Base-by-base conservation (phyloP, 106 monocot genomes). In the Dioscorea dumetorum region DNA sequence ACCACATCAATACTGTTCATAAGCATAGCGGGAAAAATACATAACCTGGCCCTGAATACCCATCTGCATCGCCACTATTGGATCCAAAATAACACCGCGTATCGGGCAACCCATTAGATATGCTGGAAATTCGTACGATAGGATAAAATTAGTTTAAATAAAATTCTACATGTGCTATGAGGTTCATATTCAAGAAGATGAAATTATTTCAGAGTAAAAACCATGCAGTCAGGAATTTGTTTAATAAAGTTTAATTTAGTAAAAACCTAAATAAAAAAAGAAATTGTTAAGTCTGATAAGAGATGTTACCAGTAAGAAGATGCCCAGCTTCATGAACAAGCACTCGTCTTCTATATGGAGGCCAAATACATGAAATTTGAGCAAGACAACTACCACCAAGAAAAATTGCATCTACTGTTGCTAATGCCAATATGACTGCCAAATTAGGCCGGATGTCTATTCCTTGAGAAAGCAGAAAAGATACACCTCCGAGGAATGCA, bases 251-350 rank as follows among this genome's bases (percentile, higher is more conserved):
- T 18, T 8, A 60, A 24, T 60, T 60, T 12, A 60, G 22, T 24
- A 24, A 23, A 0, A 60, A 23, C 69, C 7, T 7, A 20, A 23
- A 21, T 3, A 57, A 50, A 50, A 13, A 61, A 41, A 41, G 10
- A 41, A 41, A 23, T 21, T 59, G 10, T 20, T 64, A 64, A 49
- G 19, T 15, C 21, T 64, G 70, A 11, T 14, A 15, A 61, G 18
- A 33, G 5, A 67, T 28, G 31, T 71, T 76, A 97, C 95, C 95
- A 51, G 77, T 82, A 35, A 97, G 80, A 70, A 97, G 84, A 82
- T 97, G 95, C 19, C 95, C 91, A 50, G 95, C 95, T 82, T 97
- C 95, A 84, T 97, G 95, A 63, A 97, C 91, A 62, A 97, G 86
- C 75, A 97, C 70, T 33, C 95, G 71, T 31, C 84, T 79, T 49